Conservation (phyloP, 768 basidiomycete species). For the Russula emetica region DNA sequence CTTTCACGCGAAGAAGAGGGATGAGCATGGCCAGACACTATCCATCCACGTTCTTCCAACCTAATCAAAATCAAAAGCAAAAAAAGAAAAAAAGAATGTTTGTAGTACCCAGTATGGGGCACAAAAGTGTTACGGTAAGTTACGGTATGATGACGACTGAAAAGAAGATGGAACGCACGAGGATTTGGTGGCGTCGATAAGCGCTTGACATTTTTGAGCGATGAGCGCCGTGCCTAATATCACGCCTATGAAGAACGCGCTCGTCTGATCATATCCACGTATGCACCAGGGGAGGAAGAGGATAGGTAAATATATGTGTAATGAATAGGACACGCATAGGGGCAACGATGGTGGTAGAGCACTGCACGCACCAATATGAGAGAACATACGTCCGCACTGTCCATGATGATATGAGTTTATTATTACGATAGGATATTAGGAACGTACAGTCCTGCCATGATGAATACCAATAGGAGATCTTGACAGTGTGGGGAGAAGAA, state of each 20-base stretch:
- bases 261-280: not conserved
- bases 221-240: not conserved
- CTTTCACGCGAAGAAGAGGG: not conserved
- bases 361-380: constrained; percentile 13
- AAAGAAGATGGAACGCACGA: constrained; percentile 14
- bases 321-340: not conserved
- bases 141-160: not conserved
- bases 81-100: not conserved
- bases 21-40: not conserved
- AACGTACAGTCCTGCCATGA: constrained; percentile 7
- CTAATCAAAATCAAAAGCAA: too few relatives aligned
- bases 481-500: not conserved
- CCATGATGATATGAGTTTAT: not conserved
- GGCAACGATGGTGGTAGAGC: not conserved
- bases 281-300: not conserved
- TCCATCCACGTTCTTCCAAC: constrained; percentile 12
- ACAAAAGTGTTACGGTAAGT: too few relatives aligned
- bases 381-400: constrained; percentile 4
- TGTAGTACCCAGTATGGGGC: not conserved
- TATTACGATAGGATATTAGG: not conserved
- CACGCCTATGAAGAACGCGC: not conserved
- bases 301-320: too few relatives aligned
- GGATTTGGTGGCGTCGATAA: constrained; percentile 6
- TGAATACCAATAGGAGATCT: not conserved
- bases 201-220: constrained; percentile 4